A percentile compares a stretch with the other conserved stretches of the same genome.
phyloP scores from a whole-genome alignment of 495 filamentous ascomycete genomes.

The Oidiodendron maius region DNA sequence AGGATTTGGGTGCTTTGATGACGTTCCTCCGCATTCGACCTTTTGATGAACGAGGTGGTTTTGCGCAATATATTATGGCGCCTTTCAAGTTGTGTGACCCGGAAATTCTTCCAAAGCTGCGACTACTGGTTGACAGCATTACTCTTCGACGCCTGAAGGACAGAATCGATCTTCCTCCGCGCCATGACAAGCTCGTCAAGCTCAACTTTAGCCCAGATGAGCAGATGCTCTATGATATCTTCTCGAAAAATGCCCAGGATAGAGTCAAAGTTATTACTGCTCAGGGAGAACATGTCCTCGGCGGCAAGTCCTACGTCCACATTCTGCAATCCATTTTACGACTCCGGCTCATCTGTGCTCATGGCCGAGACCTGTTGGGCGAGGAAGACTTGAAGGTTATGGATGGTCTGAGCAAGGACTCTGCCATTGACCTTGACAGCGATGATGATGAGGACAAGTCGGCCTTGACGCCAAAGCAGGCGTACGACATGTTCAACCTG shows the following conservation, averaged over 20 bases:
- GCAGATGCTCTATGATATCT: constrained; percentile 48
- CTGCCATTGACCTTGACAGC: constrained; percentile 81
- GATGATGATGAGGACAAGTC: constrained; percentile 53
- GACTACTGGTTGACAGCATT: constrained; percentile 87
- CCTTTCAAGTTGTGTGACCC: constrained; percentile 80
- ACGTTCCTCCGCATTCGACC: constrained; percentile 83
- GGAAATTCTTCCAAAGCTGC: constrained; percentile 73
- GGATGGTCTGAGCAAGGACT: constrained; percentile 70
- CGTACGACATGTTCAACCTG: constrained; percentile 74
- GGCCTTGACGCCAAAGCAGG: constrained; percentile 54
- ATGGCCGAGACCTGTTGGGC: constrained; percentile 81
- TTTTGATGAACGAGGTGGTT: constrained; percentile 72
- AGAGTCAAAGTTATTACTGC: constrained; percentile 45
- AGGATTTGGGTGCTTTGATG: constrained; percentile 85
- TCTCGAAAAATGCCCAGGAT: constrained; percentile 45
- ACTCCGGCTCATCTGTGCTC: constrained; percentile 83
- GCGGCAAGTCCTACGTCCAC: constrained; percentile 79
- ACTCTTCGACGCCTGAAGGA: constrained; percentile 92
- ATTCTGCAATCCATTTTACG: constrained; percentile 87
- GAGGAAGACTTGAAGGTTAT: constrained; percentile 73
- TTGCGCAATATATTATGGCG: constrained; percentile 68
- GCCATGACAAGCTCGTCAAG: constrained; percentile 63
- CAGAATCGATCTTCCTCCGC: constrained; percentile 72
- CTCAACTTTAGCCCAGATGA: constrained; percentile 50
- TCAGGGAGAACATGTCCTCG: constrained; percentile 53